Evolutionary conservation across 352 stramenopile genomes (phyloP), one percentile per base, ranked within the genome.

Genomic region (Hyaloperonospora brassicae): DNA sequence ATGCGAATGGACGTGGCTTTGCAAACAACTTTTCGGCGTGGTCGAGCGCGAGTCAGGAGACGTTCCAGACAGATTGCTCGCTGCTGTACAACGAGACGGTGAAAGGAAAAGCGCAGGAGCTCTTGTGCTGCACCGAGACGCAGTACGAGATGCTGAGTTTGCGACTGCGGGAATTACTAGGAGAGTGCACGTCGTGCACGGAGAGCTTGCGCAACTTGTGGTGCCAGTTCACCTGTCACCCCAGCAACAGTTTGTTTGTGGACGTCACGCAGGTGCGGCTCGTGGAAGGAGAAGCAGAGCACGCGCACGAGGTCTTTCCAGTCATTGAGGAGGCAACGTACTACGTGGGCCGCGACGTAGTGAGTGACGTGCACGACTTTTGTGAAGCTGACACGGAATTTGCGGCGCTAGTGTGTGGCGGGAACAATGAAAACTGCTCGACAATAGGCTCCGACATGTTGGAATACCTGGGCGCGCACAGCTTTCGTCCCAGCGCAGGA

Each of bases 141-240:
- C 79, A 92, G 57, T 92, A 88, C 49, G 57, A 70, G 41, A 66
- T 54, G 7, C 57, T 92, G 35, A 75, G 80, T 50, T 70, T 62
- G 9, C 76, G 89, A 45, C 60, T 88, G 31, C 70, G 71, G n/a
- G 50, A 82, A 63, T 64, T 90, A 34, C 65, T 65, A 1, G 76
- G 70, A 5, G 61, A 79, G 23, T 90, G 82, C 55, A 69, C 77
- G 17, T 68, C 77, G 10, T 92, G 79, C 57, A 85, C 86, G 61
- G 61, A 85, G 47, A 88, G 88, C 43, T 52, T 89, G 49, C 73
- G 72, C 47, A 89, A 89, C 50, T 58, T 89, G 36, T 90, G 77
- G 77, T 92, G 79, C 61, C 79, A 89, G 45, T 87, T 84, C 49
- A 76, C 76, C 5, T 92, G 82, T 56, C 80, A 84, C 55, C 82